Conservation (phyloP, 1,284 basidiomycete genomes). For the Rhodotorula mucilaginosa region DNA sequence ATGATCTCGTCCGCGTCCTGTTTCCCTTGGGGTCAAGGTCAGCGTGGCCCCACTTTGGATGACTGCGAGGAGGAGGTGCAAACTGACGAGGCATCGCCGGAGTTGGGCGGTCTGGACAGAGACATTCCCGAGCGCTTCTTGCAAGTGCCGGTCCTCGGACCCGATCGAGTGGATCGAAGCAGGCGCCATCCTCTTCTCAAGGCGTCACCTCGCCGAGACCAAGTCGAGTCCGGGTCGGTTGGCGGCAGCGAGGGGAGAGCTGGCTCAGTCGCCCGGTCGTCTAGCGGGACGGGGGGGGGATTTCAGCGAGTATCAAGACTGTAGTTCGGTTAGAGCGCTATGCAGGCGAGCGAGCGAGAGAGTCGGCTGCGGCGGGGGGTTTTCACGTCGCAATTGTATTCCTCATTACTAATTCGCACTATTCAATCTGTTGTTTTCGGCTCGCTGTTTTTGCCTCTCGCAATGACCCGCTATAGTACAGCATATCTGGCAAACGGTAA, state of each 20-base stretch:
- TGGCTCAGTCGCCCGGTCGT: too few species aligned
- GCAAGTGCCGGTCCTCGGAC: slow-evolving; percentile 37
- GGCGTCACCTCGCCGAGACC: slow-evolving; percentile 1
- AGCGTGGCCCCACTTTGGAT: background rate
- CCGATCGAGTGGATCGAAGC: slow-evolving; percentile 6
- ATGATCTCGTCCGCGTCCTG: slow-evolving; percentile 91
- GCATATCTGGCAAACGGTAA: too few species aligned
- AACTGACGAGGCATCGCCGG: slow-evolving; percentile 33
- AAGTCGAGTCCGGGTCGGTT: background rate
- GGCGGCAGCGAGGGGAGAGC: too few species aligned
- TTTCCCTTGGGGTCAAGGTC: background rate
- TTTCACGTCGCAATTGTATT: too few species aligned
- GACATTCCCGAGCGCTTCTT: slow-evolving; percentile 41
- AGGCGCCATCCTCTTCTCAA: slow-evolving; percentile 8
- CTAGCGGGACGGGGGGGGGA: too few species aligned
- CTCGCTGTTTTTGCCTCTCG: too few species aligned
- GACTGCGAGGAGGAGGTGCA: background rate
- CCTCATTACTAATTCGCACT: too few species aligned
- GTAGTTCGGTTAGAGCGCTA: background rate
- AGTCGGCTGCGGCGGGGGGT: too few species aligned
- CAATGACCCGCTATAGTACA: too few species aligned
- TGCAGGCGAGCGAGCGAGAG: background rate
- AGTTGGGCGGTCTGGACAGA: slow-evolving; percentile 27
- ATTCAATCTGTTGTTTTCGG: too few species aligned
- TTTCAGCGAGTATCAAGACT: too few species aligned